These are phyloP conservation scores for Fraxinus dipetala DNA, from an alignment of 305 asterid genomes.

Conservation along the genomic window DNA sequence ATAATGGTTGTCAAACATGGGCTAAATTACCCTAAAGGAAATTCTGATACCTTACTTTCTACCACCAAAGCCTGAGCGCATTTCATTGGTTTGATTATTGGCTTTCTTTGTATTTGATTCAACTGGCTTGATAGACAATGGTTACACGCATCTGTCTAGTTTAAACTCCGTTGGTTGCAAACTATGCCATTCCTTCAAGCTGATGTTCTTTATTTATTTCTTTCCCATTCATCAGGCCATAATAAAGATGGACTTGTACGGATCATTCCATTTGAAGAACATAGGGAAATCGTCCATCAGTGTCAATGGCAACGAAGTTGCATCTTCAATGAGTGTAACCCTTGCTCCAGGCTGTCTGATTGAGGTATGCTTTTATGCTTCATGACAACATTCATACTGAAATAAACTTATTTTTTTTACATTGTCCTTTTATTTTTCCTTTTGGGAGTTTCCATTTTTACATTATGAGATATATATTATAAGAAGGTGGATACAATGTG, in stretches of 20 bases:
- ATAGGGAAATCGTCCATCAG: constrained; percentile 47
- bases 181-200: not conserved
- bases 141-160: not conserved
- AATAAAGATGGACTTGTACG: constrained; percentile 53
- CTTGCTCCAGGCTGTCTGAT: constrained; percentile 61
- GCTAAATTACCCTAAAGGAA: too few relatives aligned
- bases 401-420: not conserved
- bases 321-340: constrained; percentile 31
- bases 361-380: constrained; percentile 45
- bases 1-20: too few relatives aligned
- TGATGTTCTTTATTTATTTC: not conserved
- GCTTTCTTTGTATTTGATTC: not conserved
- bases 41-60: not conserved
- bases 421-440: not conserved
- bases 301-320: constrained; percentile 54
- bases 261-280: constrained; percentile 62
- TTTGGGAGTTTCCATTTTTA: not conserved
- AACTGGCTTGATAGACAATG: not conserved
- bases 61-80: not conserved
- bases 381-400: not conserved
- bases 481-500: not conserved
- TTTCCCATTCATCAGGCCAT: constrained; percentile 45
- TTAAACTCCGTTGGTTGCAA: not conserved
- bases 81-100: not conserved
- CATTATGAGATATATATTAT: not conserved